phyloP scores from a whole-genome alignment of 306 rosid species.

The Mimosa pudica region DNA sequence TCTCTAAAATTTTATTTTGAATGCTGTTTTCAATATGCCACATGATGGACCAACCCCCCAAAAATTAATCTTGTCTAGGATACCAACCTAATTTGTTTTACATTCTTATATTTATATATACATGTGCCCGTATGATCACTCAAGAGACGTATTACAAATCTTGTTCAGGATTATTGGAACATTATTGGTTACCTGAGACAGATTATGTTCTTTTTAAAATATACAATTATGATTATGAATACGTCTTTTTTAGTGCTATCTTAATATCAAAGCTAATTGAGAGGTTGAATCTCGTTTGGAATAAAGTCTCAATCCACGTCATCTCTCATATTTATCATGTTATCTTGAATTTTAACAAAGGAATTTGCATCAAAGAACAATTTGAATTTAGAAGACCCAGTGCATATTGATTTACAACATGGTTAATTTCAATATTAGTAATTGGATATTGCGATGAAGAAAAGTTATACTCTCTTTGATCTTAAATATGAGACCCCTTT shows the following conservation, averaged over 20 bases:
- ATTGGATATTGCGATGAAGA: too few relatives aligned
- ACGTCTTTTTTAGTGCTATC: neutral
- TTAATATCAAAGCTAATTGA: too few relatives aligned
- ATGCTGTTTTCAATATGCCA: neutral
- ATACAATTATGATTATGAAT: neutral
- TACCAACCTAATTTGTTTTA: neutral
- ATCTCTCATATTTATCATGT: too few relatives aligned
- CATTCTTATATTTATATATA: neutral
- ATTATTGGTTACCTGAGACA: neutral
- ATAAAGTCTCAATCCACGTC: too few relatives aligned
- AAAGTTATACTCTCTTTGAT: too few relatives aligned
- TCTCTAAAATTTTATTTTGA: conserved; percentile 9
- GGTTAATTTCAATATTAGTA: too few relatives aligned
- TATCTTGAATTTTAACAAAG: too few relatives aligned
- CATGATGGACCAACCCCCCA: conserved; percentile 13
- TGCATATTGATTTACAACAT: too few relatives aligned
- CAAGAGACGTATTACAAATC: neutral
- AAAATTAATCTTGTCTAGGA: neutral
- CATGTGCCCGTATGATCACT: neutral
- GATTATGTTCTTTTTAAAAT: neutral
- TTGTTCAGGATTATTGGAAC: neutral
- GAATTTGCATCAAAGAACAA: too few relatives aligned
- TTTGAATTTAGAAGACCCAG: too few relatives aligned
- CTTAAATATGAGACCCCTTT: too few relatives aligned
- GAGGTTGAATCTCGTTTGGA: too few relatives aligned